Percentiles rank a stretch among this genome's conserved stretches.
These are phyloP conservation scores for Gloeopeniophorella convolvens DNA, from an alignment of 768 basidiomycete species.

Conservation along the genomic window DNA sequence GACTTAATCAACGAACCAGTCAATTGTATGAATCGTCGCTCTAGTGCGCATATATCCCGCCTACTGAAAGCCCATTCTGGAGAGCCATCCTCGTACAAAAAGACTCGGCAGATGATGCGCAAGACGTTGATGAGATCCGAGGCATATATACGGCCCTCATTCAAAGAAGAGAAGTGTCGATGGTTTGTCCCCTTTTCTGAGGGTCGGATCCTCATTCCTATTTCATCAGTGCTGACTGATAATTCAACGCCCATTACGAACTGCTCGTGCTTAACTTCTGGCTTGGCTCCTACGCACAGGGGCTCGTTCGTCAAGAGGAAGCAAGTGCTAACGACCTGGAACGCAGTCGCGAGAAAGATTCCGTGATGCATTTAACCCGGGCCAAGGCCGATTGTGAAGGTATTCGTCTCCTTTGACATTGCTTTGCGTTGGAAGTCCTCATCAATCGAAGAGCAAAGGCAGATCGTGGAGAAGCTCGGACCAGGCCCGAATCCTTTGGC, in stretches of 20 bases:
- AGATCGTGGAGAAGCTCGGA: neutral
- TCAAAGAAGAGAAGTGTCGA: constrained; percentile 1
- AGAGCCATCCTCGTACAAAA: neutral
- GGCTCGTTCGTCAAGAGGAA: neutral
- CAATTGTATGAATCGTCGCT: constrained; percentile 7
- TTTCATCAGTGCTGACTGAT: no score
- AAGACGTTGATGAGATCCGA: constrained; percentile 11
- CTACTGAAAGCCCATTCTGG: neutral
- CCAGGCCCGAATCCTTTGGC: neutral
- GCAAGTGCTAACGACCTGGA: neutral
- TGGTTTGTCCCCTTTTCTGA: constrained; percentile 2
- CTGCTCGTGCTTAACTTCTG: neutral
- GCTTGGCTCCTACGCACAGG: neutral
- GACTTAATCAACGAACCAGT: neutral
- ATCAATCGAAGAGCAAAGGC: constrained; percentile 6
- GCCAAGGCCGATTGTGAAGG: constrained; percentile 15
- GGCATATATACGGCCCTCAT: neutral
- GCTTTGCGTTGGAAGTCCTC: neutral
- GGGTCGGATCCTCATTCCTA: neutral
- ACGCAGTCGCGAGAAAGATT: constrained; percentile 8
- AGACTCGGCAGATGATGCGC: neutral
- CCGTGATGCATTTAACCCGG: neutral
- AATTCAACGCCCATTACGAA: neutral
- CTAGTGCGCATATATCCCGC: constrained; percentile 5
- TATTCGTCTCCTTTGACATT: neutral